Percentiles rank a stretch among this genome's conserved stretches.
These are phyloP conservation scores for Apiotrichum laibachii DNA, from an alignment of 1,284 basidiomycete genomes.

Conservation along the genomic window DNA sequence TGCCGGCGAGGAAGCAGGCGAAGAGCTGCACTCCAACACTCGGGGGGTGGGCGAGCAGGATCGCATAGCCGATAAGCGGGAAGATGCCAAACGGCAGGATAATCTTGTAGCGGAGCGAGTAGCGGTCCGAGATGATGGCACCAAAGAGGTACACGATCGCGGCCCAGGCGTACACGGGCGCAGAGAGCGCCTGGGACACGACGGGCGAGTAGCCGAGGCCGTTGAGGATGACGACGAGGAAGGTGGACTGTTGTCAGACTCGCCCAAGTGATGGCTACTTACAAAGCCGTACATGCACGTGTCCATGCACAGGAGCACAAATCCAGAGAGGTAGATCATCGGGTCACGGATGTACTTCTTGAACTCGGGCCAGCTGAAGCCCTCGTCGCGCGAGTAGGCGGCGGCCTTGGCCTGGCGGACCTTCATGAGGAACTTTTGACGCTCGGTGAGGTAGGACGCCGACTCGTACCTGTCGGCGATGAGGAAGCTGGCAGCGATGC, in stretches of 20 bases:
- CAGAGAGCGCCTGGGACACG: constrained; percentile 24
- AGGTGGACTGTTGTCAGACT: constrained; percentile 15
- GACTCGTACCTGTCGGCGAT: constrained; percentile 11
- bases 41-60: constrained; percentile 20
- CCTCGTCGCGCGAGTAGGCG: constrained; percentile 11
- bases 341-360: constrained; percentile 12
- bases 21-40: constrained; percentile 22
- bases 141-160: constrained; percentile 22
- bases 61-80: constrained; percentile 23
- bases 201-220: constrained; percentile 17
- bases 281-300: constrained; percentile 24
- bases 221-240: constrained; percentile 27
- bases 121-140: constrained; percentile 11
- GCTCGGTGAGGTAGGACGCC: constrained; percentile 9
- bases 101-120: constrained; percentile 11
- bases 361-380: constrained; percentile 14
- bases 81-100: constrained; percentile 9
- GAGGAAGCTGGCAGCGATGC: constrained; percentile 6
- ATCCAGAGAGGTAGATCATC: constrained; percentile 16
- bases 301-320: constrained; percentile 34
- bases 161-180: constrained; percentile 22
- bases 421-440: constrained; percentile 4
- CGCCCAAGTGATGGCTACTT: not conserved
- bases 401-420: constrained; percentile 5
- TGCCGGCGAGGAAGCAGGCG: constrained; percentile 25